Conservation (phyloP, 2,329 filamentous ascomycete species). For the Emydomyces testavorans region DNA sequence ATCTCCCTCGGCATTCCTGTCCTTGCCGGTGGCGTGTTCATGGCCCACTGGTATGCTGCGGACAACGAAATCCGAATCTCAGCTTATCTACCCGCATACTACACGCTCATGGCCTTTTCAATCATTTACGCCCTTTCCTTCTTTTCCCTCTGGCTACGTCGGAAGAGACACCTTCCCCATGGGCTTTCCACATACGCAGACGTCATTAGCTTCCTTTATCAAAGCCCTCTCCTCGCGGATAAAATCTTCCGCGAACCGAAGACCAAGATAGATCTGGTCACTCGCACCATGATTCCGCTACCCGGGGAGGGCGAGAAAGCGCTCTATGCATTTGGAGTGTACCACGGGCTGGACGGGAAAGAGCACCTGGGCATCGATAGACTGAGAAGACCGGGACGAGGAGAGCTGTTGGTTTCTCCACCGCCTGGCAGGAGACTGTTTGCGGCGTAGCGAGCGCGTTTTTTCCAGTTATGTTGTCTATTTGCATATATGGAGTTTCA, state of each 20-base stretch:
- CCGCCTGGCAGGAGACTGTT: conserved; percentile 7
- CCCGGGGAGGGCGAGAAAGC: conserved; percentile 30
- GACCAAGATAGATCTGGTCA: conserved; percentile 57
- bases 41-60: conserved; percentile 46
- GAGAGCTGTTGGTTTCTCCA: conserved; percentile 23
- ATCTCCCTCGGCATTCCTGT: conserved; percentile 45
- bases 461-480: neutral
- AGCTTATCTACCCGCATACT: conserved; percentile 61
- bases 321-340: conserved; percentile 48
- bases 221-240: conserved; percentile 60
- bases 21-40: conserved; percentile 51
- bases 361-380: conserved; percentile 52
- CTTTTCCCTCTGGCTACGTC: conserved; percentile 48
- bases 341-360: conserved; percentile 46
- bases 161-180: conserved; percentile 59
- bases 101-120: conserved; percentile 59
- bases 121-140: conserved; percentile 58
- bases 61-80: conserved; percentile 47
- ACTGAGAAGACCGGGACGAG: conserved; percentile 34
- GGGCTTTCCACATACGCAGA: conserved; percentile 61
- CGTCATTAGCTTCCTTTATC: conserved; percentile 64
- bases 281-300: conserved; percentile 49
- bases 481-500: neutral
- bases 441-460: neutral
- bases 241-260: conserved; percentile 58